Conservation (phyloP, 164 flowering plant genomes). For the Saururus chinensis region DNA sequence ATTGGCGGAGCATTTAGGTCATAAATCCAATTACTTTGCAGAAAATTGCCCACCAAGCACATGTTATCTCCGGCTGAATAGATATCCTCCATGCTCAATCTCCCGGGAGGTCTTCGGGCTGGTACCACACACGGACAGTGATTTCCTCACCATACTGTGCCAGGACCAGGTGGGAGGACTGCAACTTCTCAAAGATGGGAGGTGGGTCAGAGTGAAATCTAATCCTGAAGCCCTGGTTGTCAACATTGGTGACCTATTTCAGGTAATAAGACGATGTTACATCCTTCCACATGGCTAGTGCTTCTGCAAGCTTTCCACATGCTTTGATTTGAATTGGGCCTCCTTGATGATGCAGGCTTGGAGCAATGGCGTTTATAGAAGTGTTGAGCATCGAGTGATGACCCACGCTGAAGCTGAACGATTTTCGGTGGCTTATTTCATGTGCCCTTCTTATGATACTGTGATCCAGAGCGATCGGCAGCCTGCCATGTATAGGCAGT, state of each 20-base stretch:
- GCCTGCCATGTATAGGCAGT: constrained; percentile 39
- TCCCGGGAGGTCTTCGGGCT: constrained; percentile 43
- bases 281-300: no score
- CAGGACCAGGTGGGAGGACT: constrained; percentile 80
- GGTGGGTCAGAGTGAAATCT: constrained; percentile 70
- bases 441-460: constrained; percentile 62
- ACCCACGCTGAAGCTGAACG: constrained; percentile 42
- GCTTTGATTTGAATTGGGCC: not conserved
- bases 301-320: no score
- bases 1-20: constrained; percentile 55
- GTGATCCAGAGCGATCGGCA: constrained; percentile 35
- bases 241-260: constrained; percentile 77
- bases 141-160: constrained; percentile 67
- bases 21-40: constrained; percentile 27
- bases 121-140: constrained; percentile 85
- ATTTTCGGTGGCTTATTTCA: constrained; percentile 64
- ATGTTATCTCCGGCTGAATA: constrained; percentile 68
- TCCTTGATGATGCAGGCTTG: constrained; percentile 44
- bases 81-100: constrained; percentile 71
- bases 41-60: constrained; percentile 50
- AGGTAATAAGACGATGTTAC: constrained; percentile 27
- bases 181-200: constrained; percentile 56
- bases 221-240: constrained; percentile 55
- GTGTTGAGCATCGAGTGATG: constrained; percentile 70
- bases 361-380: constrained; percentile 74